Evolutionary conservation across 2,329 filamentous ascomycete genomes (phyloP).

Genomic region (Aspergillus sp.): DNA sequence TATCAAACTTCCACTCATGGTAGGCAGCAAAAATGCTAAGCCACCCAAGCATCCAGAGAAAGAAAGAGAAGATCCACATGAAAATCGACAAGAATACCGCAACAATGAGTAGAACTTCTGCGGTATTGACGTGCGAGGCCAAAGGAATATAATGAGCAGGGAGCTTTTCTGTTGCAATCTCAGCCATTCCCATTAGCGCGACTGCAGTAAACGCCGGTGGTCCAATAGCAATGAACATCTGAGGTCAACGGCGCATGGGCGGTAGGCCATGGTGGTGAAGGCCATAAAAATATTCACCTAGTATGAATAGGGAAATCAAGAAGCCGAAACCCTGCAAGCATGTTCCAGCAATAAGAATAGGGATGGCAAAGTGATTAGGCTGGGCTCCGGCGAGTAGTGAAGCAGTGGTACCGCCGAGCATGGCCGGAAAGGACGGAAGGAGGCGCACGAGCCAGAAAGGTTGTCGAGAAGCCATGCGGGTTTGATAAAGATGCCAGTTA

Average conservation of each 20-base stretch:
- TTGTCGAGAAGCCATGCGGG: not conserved
- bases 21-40: not conserved
- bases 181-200: slow-evolving; percentile 1
- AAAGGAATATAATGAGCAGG: not conserved
- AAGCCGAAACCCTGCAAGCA: slow-evolving; percentile 1
- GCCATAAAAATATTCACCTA: not conserved
- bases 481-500: not conserved
- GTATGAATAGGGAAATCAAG: not conserved
- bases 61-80: not conserved
- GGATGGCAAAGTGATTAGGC: not conserved
- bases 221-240: not conserved
- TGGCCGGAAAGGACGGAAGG: not conserved
- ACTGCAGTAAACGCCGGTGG: not conserved
- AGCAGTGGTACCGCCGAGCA: not conserved
- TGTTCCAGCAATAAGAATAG: not conserved
- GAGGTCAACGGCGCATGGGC: not conserved
- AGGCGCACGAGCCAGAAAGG: not conserved
- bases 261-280: not conserved
- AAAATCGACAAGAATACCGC: not conserved
- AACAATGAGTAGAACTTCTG: not conserved
- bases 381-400: not conserved
- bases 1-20: not conserved
- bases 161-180: not conserved
- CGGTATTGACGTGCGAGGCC: not conserved
- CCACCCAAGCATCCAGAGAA: not conserved